Evolutionary conservation across 495 filamentous ascomycete genomes (phyloP), one percentile per base, ranked within the genome.

Genomic region (Penicillium soppii): DNA sequence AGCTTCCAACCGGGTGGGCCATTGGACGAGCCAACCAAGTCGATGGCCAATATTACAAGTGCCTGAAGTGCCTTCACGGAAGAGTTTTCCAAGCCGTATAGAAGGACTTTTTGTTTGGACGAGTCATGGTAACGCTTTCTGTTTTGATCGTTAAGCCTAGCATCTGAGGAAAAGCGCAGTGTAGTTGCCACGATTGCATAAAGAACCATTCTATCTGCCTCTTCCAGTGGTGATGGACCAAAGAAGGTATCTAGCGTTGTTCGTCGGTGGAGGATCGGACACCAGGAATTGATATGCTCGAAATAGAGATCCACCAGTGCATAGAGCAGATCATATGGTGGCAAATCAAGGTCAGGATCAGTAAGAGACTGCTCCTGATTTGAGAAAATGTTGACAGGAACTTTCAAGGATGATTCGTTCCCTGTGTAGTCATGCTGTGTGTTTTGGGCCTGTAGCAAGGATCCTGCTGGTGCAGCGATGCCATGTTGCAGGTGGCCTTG

Each of bases 231-330:
- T 1, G 86, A 83, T 5, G 85, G 71, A 0, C 87, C 87, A 58
- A 95, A 95, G n/a, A 95, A 77, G 6, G 85, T 81, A 58, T 95
- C 88, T 7, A 95, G 65, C 0, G 88, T 91, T 1, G 86, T 82
- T 54, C 86, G 82, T 3, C 89, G 82, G 66, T 95, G 89, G 15
- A 96, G 74, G 17, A 96, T 92, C 0, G 91, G 91, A 69, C 89
- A 95, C 86, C 89, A 95, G 0, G 89, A 87, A 62, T 95, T 92
- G 63, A 96, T 82, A 54, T 94, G 88, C 56, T 92, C 88, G 66
- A 96, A 96, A 66, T 92, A 96, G 2, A 95, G 74, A 60, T 95
- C 89, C 6, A 88, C 86, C 20, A 95, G 70, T 2, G 86, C 83
- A 54, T 90, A 94, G 6, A 95, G 68, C 16, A 95, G 65, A 66